Percentiles rank a stretch among this genome's conserved stretches.
Evolutionary conservation across 2,329 filamentous ascomycete species (phyloP).

Genomic region (Polychaeton citri): DNA sequence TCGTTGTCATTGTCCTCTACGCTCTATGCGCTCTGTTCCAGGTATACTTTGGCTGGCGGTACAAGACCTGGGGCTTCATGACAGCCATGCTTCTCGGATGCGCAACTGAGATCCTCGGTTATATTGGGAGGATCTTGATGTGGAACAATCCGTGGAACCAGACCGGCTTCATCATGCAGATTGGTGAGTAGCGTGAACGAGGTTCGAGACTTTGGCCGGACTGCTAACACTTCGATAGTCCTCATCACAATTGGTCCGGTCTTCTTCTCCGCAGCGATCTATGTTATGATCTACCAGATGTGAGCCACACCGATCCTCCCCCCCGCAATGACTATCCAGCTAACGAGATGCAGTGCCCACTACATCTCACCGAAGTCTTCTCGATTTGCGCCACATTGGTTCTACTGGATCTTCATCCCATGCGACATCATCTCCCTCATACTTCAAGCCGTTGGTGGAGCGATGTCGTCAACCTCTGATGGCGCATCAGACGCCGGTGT

Average conservation of each 20-base stretch:
- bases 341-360: constrained; percentile 4
- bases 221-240: constrained; percentile 43
- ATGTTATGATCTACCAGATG: constrained; percentile 42
- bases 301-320: constrained; percentile 1
- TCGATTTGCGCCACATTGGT: constrained; percentile 9
- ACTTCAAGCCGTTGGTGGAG: constrained; percentile 49
- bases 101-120: constrained; percentile 45
- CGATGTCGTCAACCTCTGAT: constrained; percentile 12
- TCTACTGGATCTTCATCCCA: constrained; percentile 39
- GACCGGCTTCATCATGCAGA: constrained; percentile 30
- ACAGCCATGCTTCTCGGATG: constrained; percentile 42
- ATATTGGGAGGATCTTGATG: constrained; percentile 44
- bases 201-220: constrained; percentile 24
- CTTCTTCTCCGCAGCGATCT: constrained; percentile 51
- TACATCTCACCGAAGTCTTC: constrained; percentile 7
- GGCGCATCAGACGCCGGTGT: constrained; percentile 29
- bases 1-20: too few species aligned
- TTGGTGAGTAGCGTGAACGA: constrained; percentile 8
- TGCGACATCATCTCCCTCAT: constrained; percentile 49
- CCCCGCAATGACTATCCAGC: not conserved
- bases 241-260: constrained; percentile 52
- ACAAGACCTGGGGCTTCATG: constrained; percentile 39
- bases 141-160: constrained; percentile 34
- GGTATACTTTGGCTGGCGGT: too few species aligned
- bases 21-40: too few species aligned